phyloP scores from a whole-genome alignment of 257 asterid species.

The Orobanche coerulescens region DNA sequence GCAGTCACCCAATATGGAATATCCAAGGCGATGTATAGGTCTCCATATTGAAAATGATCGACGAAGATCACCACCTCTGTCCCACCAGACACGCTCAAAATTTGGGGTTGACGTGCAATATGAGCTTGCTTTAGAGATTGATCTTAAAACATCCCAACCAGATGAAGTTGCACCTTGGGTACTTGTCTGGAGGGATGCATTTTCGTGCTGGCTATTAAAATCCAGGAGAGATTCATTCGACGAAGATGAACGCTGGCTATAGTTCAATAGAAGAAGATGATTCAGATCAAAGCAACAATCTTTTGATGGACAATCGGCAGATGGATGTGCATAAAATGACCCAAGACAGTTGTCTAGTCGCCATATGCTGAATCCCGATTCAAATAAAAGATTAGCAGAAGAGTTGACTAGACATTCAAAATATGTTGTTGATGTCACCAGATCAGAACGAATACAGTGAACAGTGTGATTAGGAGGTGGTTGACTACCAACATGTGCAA shows the following conservation, averaged over 20 bases:
- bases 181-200: slow-evolving; percentile 37
- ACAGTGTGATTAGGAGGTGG: slow-evolving; percentile 88
- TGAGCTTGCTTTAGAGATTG: slow-evolving; percentile 64
- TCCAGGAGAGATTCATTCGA: slow-evolving; percentile 42
- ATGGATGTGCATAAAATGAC: slow-evolving; percentile 82
- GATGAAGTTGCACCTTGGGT: slow-evolving; percentile 50
- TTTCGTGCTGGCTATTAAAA: slow-evolving; percentile 33
- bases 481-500: slow-evolving; percentile 72
- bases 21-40: slow-evolving; percentile 79
- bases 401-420: slow-evolving; percentile 60
- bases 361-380: slow-evolving; percentile 89
- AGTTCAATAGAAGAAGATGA: slow-evolving; percentile 73
- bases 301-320: slow-evolving; percentile 45
- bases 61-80: slow-evolving; percentile 87
- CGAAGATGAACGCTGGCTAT: slow-evolving; percentile 55
- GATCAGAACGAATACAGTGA: slow-evolving; percentile 90
- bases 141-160: slow-evolving; percentile 89
- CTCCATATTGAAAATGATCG: slow-evolving; percentile 95
- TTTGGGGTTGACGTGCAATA: slow-evolving; percentile 74
- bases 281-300: slow-evolving; percentile 70
- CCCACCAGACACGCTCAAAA: slow-evolving; percentile 99
- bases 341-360: slow-evolving; percentile 82
- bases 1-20: slow-evolving; percentile 87
- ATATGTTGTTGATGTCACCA: slow-evolving; percentile 64
- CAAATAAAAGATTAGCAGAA: slow-evolving; percentile 46